Conservation (phyloP, 768 basidiomycete species). For the Dictyophora rubrovolvata region DNA sequence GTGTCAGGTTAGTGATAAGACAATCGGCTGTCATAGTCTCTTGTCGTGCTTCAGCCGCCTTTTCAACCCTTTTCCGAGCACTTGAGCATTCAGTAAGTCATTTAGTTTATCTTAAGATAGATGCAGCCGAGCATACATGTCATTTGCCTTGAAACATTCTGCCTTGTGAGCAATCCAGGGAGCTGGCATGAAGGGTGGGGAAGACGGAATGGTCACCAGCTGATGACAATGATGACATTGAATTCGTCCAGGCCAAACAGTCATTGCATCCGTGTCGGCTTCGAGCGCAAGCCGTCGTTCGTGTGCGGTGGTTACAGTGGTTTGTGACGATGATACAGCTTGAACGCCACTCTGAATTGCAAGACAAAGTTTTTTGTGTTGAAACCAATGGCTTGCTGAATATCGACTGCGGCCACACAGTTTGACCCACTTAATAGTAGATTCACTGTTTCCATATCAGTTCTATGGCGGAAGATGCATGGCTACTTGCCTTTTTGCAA, state of each 20-base stretch:
- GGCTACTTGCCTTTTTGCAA: slow-evolving; percentile 1
- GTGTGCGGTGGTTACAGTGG: neutral
- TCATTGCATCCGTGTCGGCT: neutral
- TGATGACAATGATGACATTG: slow-evolving; percentile 1
- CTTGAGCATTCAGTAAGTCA: neutral
- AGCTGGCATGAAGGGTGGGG: neutral
- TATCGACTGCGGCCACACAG: slow-evolving; percentile 5
- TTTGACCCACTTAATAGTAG: slow-evolving; percentile 1
- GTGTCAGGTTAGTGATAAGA: neutral
- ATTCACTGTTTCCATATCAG: neutral
- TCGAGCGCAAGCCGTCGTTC: neutral
- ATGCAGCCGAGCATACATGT: neutral
- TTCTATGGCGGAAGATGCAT: neutral
- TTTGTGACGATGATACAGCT: neutral
- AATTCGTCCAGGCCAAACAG: neutral
- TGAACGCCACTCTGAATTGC: neutral
- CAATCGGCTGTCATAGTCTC: neutral
- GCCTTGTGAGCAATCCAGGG: slow-evolving; percentile 3
- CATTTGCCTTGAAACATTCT: neutral
- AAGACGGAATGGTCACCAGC: neutral
- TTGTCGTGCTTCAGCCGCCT: neutral
- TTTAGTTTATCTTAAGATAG: neutral
- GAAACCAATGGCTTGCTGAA: slow-evolving; percentile 6
- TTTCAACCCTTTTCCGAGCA: neutral
- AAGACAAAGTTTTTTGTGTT: slow-evolving; percentile 3